These are phyloP conservation scores for Salvia rosmarinus DNA, from an alignment of 257 asterid genomes.

Conservation along the genomic window DNA sequence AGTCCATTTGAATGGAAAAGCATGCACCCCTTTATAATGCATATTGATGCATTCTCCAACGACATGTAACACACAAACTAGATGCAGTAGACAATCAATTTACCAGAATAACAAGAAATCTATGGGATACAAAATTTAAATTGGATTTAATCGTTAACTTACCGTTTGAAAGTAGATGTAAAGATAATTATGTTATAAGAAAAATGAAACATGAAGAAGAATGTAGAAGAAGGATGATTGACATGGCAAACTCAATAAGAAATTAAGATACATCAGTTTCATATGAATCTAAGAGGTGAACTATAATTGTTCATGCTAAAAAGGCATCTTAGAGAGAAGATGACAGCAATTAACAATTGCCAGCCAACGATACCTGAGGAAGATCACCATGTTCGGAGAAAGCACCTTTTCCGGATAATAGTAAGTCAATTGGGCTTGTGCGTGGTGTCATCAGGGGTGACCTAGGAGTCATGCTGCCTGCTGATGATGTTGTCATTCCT, in stretches of 20 bases:
- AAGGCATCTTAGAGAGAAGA: not conserved
- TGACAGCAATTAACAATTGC: constrained; percentile 2
- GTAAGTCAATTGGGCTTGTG: constrained; percentile 80
- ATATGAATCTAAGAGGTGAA: constrained; percentile 21
- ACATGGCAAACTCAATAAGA: constrained; percentile 4
- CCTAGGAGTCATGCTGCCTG: constrained; percentile 99
- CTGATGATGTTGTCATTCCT: constrained; percentile 97
- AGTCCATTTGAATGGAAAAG: constrained; percentile 3
- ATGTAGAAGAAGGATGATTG: constrained; percentile 4
- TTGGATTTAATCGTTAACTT: constrained; percentile 7
- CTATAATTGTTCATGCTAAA: not conserved
- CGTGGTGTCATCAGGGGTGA: constrained; percentile 92
- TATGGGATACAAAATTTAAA: not conserved
- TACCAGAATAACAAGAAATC: not conserved
- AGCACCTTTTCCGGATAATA: constrained; percentile 87
- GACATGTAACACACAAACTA: not conserved
- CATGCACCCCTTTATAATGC: not conserved
- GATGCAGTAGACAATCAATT: not conserved
- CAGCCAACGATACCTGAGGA: constrained; percentile 71
- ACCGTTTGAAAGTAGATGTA: not conserved
- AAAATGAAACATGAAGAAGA: not conserved
- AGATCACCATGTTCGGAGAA: constrained; percentile 92
- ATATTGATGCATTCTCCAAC: constrained; percentile 1
- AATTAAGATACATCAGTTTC: not conserved
- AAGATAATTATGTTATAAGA: not conserved